Percentiles rank a stretch among this genome's conserved stretches.
Evolutionary conservation across 169 alveolate species (phyloP).

Genomic region (Plasmodium inui): DNA sequence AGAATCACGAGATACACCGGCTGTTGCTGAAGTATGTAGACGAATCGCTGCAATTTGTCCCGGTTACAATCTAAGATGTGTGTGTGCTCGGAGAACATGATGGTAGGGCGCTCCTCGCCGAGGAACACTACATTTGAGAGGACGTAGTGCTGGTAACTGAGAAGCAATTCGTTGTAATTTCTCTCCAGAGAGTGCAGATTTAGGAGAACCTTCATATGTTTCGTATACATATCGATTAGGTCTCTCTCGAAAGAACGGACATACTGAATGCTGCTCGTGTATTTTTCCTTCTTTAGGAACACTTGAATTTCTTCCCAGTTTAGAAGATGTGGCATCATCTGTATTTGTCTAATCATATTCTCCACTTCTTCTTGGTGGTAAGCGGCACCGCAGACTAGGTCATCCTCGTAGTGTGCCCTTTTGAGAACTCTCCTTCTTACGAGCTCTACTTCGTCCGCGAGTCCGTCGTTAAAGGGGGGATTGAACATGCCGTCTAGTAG

Average conservation of each 20-base stretch:
- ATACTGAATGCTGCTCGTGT: conserved; percentile 75
- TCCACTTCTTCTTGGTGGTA: conserved; percentile 48
- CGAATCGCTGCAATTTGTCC: conserved; percentile 28
- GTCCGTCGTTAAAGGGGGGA: not conserved
- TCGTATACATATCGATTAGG: conserved; percentile 75
- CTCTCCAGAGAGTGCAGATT: conserved; percentile 72
- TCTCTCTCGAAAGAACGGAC: conserved; percentile 81
- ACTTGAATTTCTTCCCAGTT: conserved; percentile 82
- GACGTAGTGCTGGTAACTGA: conserved; percentile 57
- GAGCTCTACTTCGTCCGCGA: conserved; percentile 16
- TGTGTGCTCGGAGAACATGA: conserved; percentile 11
- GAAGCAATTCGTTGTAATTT: conserved; percentile 61
- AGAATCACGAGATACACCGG: conserved; percentile 75
- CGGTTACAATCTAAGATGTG: conserved; percentile 21
- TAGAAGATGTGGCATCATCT: conserved; percentile 39
- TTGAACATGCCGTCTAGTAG: not conserved
- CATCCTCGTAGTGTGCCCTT: conserved; percentile 19
- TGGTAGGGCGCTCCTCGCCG: conserved; percentile 19
- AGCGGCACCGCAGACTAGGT: conserved; percentile 11
- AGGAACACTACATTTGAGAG: conserved; percentile 23
- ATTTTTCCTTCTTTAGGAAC: conserved; percentile 80
- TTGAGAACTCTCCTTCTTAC: not conserved
- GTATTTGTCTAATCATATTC: conserved; percentile 40
- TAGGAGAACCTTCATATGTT: conserved; percentile 78
- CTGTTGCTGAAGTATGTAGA: conserved; percentile 78